Conservation (phyloP, 2,329 filamentous ascomycete genomes). For the Fusarium denticulatum region DNA sequence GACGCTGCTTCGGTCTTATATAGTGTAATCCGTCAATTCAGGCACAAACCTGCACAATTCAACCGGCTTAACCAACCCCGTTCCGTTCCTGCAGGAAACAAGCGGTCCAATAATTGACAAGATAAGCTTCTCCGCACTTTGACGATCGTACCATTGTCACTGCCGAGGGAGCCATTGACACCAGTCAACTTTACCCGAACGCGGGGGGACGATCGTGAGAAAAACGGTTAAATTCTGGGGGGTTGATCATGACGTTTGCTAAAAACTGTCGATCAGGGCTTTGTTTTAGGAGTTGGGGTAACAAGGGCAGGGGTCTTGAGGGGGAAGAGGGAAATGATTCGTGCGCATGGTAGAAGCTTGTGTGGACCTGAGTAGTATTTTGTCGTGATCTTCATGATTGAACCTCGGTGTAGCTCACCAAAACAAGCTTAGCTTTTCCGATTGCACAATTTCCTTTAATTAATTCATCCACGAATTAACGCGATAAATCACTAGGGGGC, state of each 20-base stretch:
- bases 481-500: not conserved
- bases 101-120: conserved; percentile 25
- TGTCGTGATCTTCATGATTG: not conserved
- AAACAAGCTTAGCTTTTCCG: conserved; percentile 8
- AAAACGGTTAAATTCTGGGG: conserved; percentile 26
- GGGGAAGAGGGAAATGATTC: conserved; percentile 9
- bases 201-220: conserved; percentile 6
- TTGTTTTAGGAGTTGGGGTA: conserved; percentile 3
- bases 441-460: not conserved
- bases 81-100: not conserved
- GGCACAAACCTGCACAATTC: not conserved
- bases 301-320: not conserved
- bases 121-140: conserved; percentile 27
- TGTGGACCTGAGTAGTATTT: conserved; percentile 20
- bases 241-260: conserved; percentile 17
- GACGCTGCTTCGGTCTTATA: not conserved
- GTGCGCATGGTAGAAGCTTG: conserved; percentile 20
- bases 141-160: conserved; percentile 12
- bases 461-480: conserved; percentile 22
- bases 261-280: conserved; percentile 18
- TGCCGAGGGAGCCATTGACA: conserved; percentile 6
- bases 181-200: conserved; percentile 15
- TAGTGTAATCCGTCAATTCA: not conserved
- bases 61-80: not conserved
- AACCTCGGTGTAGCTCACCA: conserved; percentile 6